Evolutionary conservation across 192 early-diverging fungal genomes (phyloP).

Genomic region (Entomortierella beljakovae): DNA sequence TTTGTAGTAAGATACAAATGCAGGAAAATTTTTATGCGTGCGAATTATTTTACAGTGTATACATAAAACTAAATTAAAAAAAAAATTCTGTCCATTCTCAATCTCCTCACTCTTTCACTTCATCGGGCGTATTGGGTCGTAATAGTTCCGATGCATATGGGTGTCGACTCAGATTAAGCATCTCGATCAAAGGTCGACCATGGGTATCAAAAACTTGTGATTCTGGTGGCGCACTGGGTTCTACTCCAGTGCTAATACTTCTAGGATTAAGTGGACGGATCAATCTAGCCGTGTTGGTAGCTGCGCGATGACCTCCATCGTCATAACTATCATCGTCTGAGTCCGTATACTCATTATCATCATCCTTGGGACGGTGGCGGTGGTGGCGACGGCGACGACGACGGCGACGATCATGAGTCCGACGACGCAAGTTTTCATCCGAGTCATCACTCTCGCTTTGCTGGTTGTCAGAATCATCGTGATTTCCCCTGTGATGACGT

Average conservation of each 20-base stretch:
- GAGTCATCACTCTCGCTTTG: not conserved
- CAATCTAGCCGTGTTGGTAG: not conserved
- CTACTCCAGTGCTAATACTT: not conserved
- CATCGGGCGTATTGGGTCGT: conserved; percentile 6
- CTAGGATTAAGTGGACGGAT: conserved; percentile 21
- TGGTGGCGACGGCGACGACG: too few relatives aligned
- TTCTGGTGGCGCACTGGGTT: conserved; percentile 42
- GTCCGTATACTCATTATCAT: not conserved
- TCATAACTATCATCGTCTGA: not conserved
- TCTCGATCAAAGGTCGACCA: conserved; percentile 13
- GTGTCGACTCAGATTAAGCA: conserved; percentile 37
- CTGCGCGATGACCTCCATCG: not conserved
- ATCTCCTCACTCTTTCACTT: conserved; percentile 14
- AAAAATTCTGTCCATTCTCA: too few relatives aligned
- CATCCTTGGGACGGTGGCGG: not conserved
- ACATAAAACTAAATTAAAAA: too few relatives aligned
- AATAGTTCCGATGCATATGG: conserved; percentile 39
- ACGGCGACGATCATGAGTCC: not conserved
- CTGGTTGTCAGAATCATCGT: not conserved
- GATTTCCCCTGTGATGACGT: not conserved
- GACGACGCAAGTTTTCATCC: not conserved
- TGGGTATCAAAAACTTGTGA: conserved; percentile 28
- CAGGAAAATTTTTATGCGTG: too few relatives aligned
- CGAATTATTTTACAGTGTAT: too few relatives aligned
- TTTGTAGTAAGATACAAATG: too few relatives aligned